Base-by-base conservation (phyloP, 2,329 filamentous ascomycete species). In the Fusarium anthophilum region DNA sequence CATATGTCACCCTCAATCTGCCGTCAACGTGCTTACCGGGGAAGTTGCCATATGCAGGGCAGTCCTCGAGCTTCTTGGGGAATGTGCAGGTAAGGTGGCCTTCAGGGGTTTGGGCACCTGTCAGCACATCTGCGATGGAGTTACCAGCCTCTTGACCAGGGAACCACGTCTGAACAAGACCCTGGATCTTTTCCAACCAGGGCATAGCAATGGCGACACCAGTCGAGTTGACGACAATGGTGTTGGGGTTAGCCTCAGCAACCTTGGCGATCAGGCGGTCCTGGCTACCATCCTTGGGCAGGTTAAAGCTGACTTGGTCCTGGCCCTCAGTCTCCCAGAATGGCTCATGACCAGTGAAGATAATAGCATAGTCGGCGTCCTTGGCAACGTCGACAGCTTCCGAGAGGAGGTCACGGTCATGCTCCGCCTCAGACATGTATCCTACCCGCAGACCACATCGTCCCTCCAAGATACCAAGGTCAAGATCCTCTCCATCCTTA, bases 111-210 rank as follows among this genome's bases (percentile, higher is more conserved):
- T 89, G 85, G 50, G 88, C 85, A 53, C 91, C 91, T 56, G 91
- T 90, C 22, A 93, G 83, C 5, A 93, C 88, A 75, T 93, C 91
- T 8, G 89, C 90, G 68, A 93, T 89, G 4, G 90, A 90, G 75
- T 93, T 92, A 7, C 91, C 91, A 43, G 88, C 88, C 81, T 93
- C 91, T 76, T 93, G 91, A 10, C 91, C 91, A 63, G 90, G 89
- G 77, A 91, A 93, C 91, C 91, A 93, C n/a, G 89, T 87, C 78
- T 88, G 91, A 8, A 92, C 76, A 44, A 92, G 87, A 32, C 88
- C 90, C n/a, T 88, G 88, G 24, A 92, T 84, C 41, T 85, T 77
- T 44, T 83, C 78, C 6, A 86, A 79, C 89, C 89, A 90, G 4
- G 88, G 88, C 87, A 91, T 86, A 1, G 86, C 84, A n/a, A 90